Base-by-base conservation (phyloP, 257 asterid species). In the Salvia rosmarinus region DNA sequence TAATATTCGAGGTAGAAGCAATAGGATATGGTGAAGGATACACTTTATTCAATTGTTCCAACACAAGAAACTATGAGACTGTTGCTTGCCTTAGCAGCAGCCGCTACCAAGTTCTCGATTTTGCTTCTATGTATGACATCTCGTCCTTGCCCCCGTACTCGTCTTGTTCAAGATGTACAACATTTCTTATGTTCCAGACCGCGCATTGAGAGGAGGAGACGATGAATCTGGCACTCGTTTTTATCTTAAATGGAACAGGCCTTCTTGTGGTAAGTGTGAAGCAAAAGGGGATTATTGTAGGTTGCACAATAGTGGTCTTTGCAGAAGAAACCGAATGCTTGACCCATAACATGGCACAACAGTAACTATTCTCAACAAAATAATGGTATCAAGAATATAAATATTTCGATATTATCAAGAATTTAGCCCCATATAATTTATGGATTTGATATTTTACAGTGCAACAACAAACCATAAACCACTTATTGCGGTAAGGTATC, bases 141-240 rank as follows among this genome's bases (percentile, higher is more conserved):
- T 16, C 50, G 5, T 4, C 42, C 25, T 50, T 80, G 79, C 74
- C 70, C 2, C 71, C 76, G n/a, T 44, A 63, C 35, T 80, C 84
- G 14, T 56, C 82, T 28, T 80, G 84, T 35, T 80, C 44, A 76
- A 58, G 84, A 80, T 76, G 81, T 80, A 77, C 68, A 69, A 50
- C 61, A 50, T 77, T 47, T 80, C 77, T 13, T 63, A 25, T 43
- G 39, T 80, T 6, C 84, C 81, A 0, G 74, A 68, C 11, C 34
- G 50, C n/a, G 50, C 60, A 1, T 71, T 80, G 40, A 49, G 54
- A 1, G 64, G 70, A 73, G 28, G 35, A 63, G 58, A 32, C 7
- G 74, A 63, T 13, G 72, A 51, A 0, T 72, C 13, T 50, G 66
- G 77, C 19, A 3, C 66, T 40, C 74, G n/a, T 9, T 72, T 72